Evolutionary conservation across 2,329 filamentous ascomycete species (phyloP), one percentile per base, ranked within the genome.

Genomic region (Tolypocladium album): DNA sequence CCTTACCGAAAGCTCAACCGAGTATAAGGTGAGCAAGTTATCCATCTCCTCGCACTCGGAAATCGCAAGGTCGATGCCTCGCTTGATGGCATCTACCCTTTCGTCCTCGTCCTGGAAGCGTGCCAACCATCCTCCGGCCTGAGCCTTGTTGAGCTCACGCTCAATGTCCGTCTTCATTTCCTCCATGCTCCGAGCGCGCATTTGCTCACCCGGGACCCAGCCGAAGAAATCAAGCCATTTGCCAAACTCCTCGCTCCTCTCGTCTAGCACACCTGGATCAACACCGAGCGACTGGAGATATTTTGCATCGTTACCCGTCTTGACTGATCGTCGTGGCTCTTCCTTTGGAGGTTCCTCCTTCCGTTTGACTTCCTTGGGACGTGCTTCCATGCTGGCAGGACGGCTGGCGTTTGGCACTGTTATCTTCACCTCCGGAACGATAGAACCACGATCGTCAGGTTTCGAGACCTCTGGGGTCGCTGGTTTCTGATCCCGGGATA

Each of bases 21-120:
- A 90, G 73, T 99, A 99, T 40, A 99, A 77, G 0, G 94, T 99
- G 58, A 99, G 78, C 45, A 99, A 80, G 61, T 95, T 95, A 71
- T 99, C 94, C 61, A 99, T 79, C 75, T 97, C 93, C 67, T 99
- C 95, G 68, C 94, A 97, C 75, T 99, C 94, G 24, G 87, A 83
- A 67, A 99, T 92, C n/a, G 92, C 89, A 64, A 88, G 82, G 70
- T 99, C 93, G 59, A 99, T 87, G 59, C 96, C 86, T 60, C 79
- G 84, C 67, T 93, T 92, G 66, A 99, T 90, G 34, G 89, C 88
- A 61, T 91, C 88, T 2, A 97, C 89, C 61, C 93, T 85, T 63
- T 94, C 92, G 70, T 97, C 93, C 67, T 96, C 92, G 65, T 94
- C 89, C 65, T 93, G 79, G 64, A 88, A 82, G 62, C 93, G 88